These are phyloP conservation scores for Nitzschia putrida DNA, from an alignment of 108 stramenopile genomes.

Conservation along the genomic window DNA sequence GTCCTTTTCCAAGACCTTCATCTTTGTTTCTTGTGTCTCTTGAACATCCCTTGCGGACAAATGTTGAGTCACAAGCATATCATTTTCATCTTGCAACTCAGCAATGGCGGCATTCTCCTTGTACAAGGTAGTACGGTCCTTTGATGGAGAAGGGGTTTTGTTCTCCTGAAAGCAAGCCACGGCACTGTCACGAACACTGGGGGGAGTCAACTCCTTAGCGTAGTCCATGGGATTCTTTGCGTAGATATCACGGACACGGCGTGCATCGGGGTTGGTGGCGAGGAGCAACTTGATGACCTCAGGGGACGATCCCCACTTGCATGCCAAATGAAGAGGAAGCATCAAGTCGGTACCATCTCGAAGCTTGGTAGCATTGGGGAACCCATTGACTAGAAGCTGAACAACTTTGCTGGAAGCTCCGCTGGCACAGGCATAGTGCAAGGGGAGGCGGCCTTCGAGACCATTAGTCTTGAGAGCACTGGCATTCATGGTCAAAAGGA, in stretches of 20 bases:
- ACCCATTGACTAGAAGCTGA: slow-evolving; percentile 56
- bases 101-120: slow-evolving; percentile 13
- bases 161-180: slow-evolving; percentile 13
- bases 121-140: slow-evolving; percentile 11
- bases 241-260: slow-evolving; percentile 52
- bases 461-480: slow-evolving; percentile 51
- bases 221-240: slow-evolving; percentile 42
- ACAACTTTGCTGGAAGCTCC: slow-evolving; percentile 62
- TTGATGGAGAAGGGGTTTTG: not conserved
- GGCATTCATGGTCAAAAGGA: slow-evolving; percentile 43
- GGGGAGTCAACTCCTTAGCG: slow-evolving; percentile 19
- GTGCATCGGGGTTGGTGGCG: slow-evolving; percentile 47
- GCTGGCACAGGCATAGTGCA: slow-evolving; percentile 76
- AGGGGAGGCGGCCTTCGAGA: slow-evolving; percentile 58
- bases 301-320: slow-evolving; percentile 69
- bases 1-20: slow-evolving; percentile 27
- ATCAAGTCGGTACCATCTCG: slow-evolving; percentile 49
- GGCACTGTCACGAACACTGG: slow-evolving; percentile 5
- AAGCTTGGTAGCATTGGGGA: slow-evolving; percentile 57
- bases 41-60: slow-evolving; percentile 13
- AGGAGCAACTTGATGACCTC: slow-evolving; percentile 52
- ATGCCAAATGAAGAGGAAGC: slow-evolving; percentile 74
- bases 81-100: slow-evolving; percentile 28
- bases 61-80: slow-evolving; percentile 21
- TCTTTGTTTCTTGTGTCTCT: slow-evolving; percentile 16